Base-by-base conservation (phyloP, 257 asterid genomes). In the Scutellaria galericulata region DNA sequence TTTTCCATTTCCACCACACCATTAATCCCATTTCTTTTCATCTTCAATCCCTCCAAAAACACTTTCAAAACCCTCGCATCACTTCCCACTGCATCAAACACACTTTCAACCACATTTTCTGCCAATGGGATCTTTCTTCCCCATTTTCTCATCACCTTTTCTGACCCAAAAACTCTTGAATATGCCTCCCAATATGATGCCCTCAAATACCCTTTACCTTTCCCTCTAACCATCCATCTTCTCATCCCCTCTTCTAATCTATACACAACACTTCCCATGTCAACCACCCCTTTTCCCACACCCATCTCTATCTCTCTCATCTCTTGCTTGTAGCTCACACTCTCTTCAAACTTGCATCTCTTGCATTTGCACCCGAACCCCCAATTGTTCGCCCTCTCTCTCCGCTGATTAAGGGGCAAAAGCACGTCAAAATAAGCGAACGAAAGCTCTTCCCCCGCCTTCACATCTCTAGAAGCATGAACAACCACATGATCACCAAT, bases 131-230 rank as follows among this genome's bases (percentile, higher is more conserved):
- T 75, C 82, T 78, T 86, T 27, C 96, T 83, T 44, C 97, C 93
- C 96, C 91, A 93, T 76, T 83, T 87, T 75, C 87, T 81, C 85
- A 79, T 84, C 76, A 72, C 57, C 64, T 80, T 90, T 47, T 90
- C 96, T 13, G 92, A 89, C 9, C 82, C 85, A 61, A 68, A 85
- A 45, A 84, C 85, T 7, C 79, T 81, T 3, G 60, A 56, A 76
- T 90, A 93, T n/a, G 90, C 92, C 14, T 64, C 78, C 98, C 98
- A 93, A 72, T 85, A 86, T 10, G 97, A 93, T 14, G 96, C 90
- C 83, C 96, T 86, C 84, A 89, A 59, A 44, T 73, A 84, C 57
- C 97, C 97, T 74, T 89, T 93, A 31, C 87, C 96, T 55, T 72
- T 87, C 14, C 94, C 98, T 64, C 90, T 86, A 2, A 87, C 90